A percentile compares a stretch with the other conserved stretches of the same genome.
phyloP scores from a whole-genome alignment of 2,329 filamentous ascomycete genomes.

The Fusarium buharicum region DNA sequence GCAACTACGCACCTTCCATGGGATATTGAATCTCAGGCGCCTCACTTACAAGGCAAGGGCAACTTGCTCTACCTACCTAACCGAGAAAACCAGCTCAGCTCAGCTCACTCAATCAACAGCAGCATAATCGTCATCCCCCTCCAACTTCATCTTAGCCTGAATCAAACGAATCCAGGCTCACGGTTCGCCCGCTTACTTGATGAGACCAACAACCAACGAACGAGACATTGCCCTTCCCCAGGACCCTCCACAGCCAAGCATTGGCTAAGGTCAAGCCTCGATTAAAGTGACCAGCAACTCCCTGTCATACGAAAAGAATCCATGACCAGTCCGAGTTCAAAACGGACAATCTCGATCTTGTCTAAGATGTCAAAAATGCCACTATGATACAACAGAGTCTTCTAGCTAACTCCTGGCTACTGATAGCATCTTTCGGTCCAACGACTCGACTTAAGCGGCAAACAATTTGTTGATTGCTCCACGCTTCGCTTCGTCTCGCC shows the following conservation, averaged over 20 bases:
- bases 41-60: conserved; percentile 8
- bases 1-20: background rate
- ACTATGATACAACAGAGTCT: background rate
- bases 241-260: background rate
- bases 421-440: background rate
- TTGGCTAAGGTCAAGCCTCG: background rate
- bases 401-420: background rate
- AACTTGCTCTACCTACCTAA: conserved; percentile 3
- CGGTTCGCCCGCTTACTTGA: conserved; percentile 17
- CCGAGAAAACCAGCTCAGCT: conserved; percentile 16
- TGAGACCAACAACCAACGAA: background rate
- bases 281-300: conserved; percentile 4
- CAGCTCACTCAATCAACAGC: conserved; percentile 7
- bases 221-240: conserved; percentile 1
- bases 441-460: background rate
- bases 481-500: background rate
- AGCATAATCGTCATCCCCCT: conserved; percentile 6
- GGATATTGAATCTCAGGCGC: background rate
- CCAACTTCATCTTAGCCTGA: conserved; percentile 7
- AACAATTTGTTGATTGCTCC: background rate
- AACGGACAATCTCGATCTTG: background rate
- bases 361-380: no score
- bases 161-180: conserved; percentile 18
- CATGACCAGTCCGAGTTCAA: background rate
- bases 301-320: conserved; percentile 4